Evolutionary conservation across 768 basidiomycete genomes (phyloP).

Genomic region (Hypholoma fasciculare): DNA sequence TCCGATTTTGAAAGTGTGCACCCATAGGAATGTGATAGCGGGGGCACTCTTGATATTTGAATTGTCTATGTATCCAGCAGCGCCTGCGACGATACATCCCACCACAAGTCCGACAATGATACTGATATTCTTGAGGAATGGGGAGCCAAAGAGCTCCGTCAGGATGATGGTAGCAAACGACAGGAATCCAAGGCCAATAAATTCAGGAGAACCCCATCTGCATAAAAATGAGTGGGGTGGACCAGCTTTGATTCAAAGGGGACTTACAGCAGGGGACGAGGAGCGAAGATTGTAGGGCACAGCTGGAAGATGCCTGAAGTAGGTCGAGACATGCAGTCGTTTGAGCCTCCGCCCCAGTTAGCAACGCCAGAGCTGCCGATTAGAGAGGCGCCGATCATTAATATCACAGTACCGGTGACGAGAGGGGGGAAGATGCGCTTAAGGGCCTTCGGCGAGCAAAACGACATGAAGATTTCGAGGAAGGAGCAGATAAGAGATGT

Average conservation of each 20-base stretch:
- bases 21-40: constrained; percentile 83
- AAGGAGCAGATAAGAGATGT: constrained; percentile 79
- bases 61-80: constrained; percentile 74
- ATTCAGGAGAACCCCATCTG: constrained; percentile 81
- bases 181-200: constrained; percentile 86
- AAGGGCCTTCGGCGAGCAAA: constrained; percentile 63
- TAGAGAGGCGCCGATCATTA: constrained; percentile 79
- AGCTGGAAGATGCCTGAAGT: constrained; percentile 64
- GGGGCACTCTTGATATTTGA: constrained; percentile 67
- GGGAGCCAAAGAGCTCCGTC: constrained; percentile 81
- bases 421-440: constrained; percentile 77
- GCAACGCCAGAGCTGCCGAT: constrained; percentile 73
- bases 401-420: constrained; percentile 78
- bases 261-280: constrained; percentile 62
- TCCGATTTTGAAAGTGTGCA: constrained; percentile 72
- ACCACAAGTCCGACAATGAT: constrained; percentile 75
- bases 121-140: constrained; percentile 80
- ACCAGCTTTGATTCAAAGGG: not conserved
- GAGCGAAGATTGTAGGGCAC: constrained; percentile 73
- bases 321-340: constrained; percentile 64
- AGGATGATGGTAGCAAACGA: constrained; percentile 76
- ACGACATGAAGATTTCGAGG: constrained; percentile 78
- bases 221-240: not conserved
- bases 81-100: constrained; percentile 81
- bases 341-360: constrained; percentile 86